Percentiles rank a stretch among this genome's conserved stretches.
These are phyloP conservation scores for Yamadazyma siamensis DNA, from an alignment of 1,139 yeast genomes.

Conservation along the genomic window DNA sequence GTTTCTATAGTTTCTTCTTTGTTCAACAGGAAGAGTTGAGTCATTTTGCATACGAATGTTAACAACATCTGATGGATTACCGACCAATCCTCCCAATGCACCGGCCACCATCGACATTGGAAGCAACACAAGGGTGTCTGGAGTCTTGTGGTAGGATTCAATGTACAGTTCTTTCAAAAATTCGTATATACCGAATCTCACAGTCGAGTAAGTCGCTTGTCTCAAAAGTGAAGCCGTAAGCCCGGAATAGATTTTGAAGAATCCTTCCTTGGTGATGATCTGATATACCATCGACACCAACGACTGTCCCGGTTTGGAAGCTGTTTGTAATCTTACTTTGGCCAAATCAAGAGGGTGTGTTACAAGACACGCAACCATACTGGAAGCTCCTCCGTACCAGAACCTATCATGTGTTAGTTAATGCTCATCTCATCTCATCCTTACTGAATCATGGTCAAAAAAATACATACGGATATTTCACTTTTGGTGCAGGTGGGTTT, in stretches of 20 bases:
- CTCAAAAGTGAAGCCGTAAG: constrained; percentile 77
- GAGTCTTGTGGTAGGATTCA: constrained; percentile 32
- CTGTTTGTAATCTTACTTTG: constrained; percentile 81
- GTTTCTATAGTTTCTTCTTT: constrained; percentile 72
- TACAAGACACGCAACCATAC: constrained; percentile 60
- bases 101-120: constrained; percentile 86
- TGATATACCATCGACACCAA: constrained; percentile 57
- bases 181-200: constrained; percentile 83
- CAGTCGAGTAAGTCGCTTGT: constrained; percentile 86
- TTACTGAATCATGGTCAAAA: neutral
- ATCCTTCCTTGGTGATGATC: constrained; percentile 63
- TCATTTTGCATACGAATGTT: constrained; percentile 93
- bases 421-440: neutral
- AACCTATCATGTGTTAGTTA: constrained; percentile 23
- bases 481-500: too few relatives aligned
- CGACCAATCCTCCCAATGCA: constrained; percentile 77
- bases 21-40: constrained; percentile 58
- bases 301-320: constrained; percentile 58
- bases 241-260: constrained; percentile 71
- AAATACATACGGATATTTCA: constrained; percentile 14
- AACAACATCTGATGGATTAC: constrained; percentile 86
- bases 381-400: constrained; percentile 61
- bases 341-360: constrained; percentile 80
- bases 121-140: constrained; percentile 46
- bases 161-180: constrained; percentile 56